Evolutionary conservation across 805 yeast species (phyloP).

Genomic region (Kluyveromyces siamensis): DNA sequence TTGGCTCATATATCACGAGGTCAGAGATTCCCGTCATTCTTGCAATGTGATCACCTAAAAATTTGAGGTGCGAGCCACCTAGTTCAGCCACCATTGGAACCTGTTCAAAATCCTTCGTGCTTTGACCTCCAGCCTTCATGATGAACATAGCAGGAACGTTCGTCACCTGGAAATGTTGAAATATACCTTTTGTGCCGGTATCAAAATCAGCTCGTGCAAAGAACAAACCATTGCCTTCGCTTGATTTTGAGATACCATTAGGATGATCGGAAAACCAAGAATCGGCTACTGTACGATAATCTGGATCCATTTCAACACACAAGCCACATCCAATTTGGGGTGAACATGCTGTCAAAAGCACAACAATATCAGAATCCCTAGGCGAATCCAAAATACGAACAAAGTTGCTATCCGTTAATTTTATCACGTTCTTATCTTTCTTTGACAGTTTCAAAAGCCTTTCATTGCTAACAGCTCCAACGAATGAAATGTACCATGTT

Average conservation of each 20-base stretch:
- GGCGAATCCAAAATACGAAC: constrained; percentile 48
- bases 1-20: constrained; percentile 29
- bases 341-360: constrained; percentile 66
- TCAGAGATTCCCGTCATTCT: constrained; percentile 19
- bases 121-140: constrained; percentile 45
- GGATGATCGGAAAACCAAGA: constrained; percentile 59
- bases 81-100: constrained; percentile 28
- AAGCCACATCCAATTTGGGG: constrained; percentile 67
- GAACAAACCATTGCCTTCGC: constrained; percentile 36
- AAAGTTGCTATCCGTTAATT: constrained; percentile 53
- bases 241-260: constrained; percentile 28
- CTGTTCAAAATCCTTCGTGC: constrained; percentile 19
- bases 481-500: constrained; percentile 6
- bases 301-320: constrained; percentile 65
- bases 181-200: constrained; percentile 39
- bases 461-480: constrained; percentile 13
- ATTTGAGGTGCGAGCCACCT: constrained; percentile 28
- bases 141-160: constrained; percentile 73
- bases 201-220: constrained; percentile 73
- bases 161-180: constrained; percentile 39
- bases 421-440: constrained; percentile 32
- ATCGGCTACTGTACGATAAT: constrained; percentile 47
- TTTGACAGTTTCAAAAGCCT: constrained; percentile 22
- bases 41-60: constrained; percentile 22
- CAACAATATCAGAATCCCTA: constrained; percentile 58